Evolutionary conservation across 2,329 filamentous ascomycete species (phyloP).

Genomic region (Apiospora pterosperma): DNA sequence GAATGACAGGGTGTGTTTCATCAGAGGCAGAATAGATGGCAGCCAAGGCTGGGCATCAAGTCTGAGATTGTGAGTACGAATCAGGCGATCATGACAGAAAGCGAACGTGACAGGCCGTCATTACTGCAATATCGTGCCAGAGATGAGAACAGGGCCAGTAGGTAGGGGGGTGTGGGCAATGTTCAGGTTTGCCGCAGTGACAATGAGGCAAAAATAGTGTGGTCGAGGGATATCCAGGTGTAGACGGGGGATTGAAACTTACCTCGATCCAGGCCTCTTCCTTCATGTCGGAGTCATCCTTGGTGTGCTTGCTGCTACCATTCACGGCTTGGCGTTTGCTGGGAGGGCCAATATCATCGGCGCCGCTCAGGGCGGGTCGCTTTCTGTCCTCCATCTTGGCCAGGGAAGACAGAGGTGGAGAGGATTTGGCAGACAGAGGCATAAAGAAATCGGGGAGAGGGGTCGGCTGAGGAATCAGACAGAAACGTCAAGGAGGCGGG

Average conservation of each 20-base stretch:
- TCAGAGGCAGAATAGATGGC: constrained; percentile 21
- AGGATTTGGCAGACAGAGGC: constrained; percentile 73
- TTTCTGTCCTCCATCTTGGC: constrained; percentile 99
- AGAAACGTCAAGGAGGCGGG: background rate
- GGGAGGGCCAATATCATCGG: constrained; percentile 82
- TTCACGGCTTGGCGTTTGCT: constrained; percentile 91
- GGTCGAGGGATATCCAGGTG: constrained; percentile 7
- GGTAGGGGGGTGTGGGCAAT: background rate
- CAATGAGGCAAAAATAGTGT: background rate
- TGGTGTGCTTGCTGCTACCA: constrained; percentile 59
- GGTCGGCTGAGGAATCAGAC: background rate
- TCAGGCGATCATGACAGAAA: background rate
- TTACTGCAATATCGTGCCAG: background rate
- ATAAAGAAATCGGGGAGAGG: constrained; percentile 68
- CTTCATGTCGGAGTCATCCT: constrained; percentile 52
- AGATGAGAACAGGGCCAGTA: background rate
- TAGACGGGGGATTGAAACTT: constrained; percentile 43
- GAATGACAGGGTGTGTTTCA: constrained; percentile 13
- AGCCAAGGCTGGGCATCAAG: constrained; percentile 26
- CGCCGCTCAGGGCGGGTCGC: constrained; percentile 77
- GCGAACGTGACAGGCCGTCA: background rate
- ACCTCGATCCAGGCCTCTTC: constrained; percentile 64
- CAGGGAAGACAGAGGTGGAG: constrained; percentile 72
- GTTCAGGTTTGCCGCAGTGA: background rate
- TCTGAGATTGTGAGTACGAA: constrained; percentile 31